Base-by-base conservation (phyloP, 1,284 basidiomycete genomes). In the Cryptococcus sp. region DNA sequence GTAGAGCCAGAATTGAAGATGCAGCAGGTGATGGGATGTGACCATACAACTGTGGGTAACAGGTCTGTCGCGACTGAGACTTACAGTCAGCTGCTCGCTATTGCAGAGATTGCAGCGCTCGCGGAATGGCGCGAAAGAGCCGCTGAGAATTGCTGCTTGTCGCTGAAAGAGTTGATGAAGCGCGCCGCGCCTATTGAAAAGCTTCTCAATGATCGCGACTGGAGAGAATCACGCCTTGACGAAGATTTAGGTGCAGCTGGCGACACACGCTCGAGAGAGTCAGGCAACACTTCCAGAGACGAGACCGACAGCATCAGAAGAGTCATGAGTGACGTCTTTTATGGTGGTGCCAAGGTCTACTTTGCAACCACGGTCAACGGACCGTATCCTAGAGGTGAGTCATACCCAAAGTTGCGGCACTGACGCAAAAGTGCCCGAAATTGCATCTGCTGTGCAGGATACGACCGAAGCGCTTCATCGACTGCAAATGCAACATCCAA, bases 11-110 rank as follows among this genome's bases (percentile, higher is more conserved):
- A 81, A 74, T 73, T 86, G 50, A 81, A 84, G 25, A 90, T 90
- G 88, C 81, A 89, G 74, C 80, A 82, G 43, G 83, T 88, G 10
- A 91, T 91, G 89, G 89, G 89, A n/a, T 89, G 88, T 79, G 87
- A 89, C 67, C 88, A 88, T 76, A 70, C 66, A 0, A 70, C 68
- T 5, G 67, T 69, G 51, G 44, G 67, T 60, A 22, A 25, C 13
- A 15, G 11, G 3, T 41, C 5, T 20, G 6, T 50, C 17, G 44
- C 22, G 20, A 22, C 37, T 57, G 44, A 51, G 39, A n/a, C 22
- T 10, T 6, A 25, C 46, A 3, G 79, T 59, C 84, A 89, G 64
- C 84, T 90, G 46, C 87, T 88, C 79, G 89, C 87, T 13, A 80
- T 91, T 45, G 87, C 89, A 5, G 85, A 89, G 78, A 86, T 85